These are phyloP conservation scores for Dactylorhiza incarnata DNA, from an alignment of 106 monocot genomes.

Conservation along the genomic window DNA sequence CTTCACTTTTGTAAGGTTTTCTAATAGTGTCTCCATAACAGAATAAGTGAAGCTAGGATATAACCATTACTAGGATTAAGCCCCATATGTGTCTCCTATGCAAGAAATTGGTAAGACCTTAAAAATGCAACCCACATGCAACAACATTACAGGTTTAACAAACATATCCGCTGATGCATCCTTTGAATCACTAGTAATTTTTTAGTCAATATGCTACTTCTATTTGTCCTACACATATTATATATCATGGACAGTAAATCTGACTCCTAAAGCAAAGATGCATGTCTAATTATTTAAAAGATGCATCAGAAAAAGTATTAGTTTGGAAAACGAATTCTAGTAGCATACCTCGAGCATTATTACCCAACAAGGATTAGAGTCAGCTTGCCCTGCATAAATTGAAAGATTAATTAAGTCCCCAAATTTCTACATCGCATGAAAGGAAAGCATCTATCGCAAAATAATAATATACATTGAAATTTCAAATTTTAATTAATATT, in stretches of 20 bases:
- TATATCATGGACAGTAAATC: neutral
- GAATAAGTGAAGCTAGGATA: too few relatives aligned
- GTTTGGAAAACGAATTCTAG: neutral
- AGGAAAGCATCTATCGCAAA: neutral
- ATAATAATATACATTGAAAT: neutral
- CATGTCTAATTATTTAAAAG: neutral
- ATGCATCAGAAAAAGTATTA: neutral
- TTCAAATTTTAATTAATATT: neutral
- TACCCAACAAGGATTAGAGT: constrained; percentile 86
- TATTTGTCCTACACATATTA: neutral
- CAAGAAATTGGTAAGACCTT: neutral
- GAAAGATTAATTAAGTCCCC: neutral
- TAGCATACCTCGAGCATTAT: constrained; percentile 90
- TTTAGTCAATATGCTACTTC: neutral
- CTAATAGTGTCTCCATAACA: too few relatives aligned
- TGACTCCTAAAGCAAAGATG: neutral
- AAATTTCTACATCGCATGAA: neutral
- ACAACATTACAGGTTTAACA: neutral
- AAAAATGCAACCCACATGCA: neutral
- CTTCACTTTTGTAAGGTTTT: too few relatives aligned
- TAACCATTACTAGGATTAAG: too few relatives aligned
- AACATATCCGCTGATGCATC: neutral
- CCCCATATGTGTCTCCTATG: too few relatives aligned
- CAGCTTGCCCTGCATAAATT: constrained; percentile 39
- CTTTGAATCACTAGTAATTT: constrained; percentile 1